These are phyloP conservation scores for Lipomyces kockii DNA, from an alignment of 805 yeast species.

Conservation along the genomic window DNA sequence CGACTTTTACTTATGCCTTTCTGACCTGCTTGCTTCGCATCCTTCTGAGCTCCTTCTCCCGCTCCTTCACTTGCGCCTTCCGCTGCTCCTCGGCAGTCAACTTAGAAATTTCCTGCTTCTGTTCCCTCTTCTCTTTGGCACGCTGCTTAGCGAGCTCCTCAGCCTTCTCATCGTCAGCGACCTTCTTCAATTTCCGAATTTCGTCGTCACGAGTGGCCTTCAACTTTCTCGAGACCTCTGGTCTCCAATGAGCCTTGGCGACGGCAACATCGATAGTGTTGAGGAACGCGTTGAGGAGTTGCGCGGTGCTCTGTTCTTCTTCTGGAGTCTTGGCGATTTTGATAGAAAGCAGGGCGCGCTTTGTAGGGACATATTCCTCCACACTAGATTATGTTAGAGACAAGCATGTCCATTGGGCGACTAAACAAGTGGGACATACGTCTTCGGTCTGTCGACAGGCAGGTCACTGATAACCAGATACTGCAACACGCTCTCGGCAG, in stretches of 20 bases:
- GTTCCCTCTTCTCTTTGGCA: slow-evolving; percentile 63
- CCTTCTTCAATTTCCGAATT: slow-evolving; percentile 67
- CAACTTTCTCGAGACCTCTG: slow-evolving; percentile 77
- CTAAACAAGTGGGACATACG: slow-evolving; percentile 32
- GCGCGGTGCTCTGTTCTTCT: slow-evolving; percentile 56
- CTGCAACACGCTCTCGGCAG: slow-evolving; percentile 57
- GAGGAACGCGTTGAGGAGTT: slow-evolving; percentile 60
- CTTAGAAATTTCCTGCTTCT: slow-evolving; percentile 46
- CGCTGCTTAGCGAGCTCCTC: slow-evolving; percentile 69
- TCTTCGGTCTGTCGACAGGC: slow-evolving; percentile 70
- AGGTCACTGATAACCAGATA: slow-evolving; percentile 84
- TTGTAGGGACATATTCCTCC: slow-evolving; percentile 58
- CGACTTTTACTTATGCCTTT: slow-evolving; percentile 6
- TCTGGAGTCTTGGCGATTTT: slow-evolving; percentile 55
- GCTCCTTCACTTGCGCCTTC: slow-evolving; percentile 75
- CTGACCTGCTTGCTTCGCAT: slow-evolving; percentile 60
- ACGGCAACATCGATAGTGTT: slow-evolving; percentile 64
- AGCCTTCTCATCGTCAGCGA: slow-evolving; percentile 64
- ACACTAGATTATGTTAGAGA: slow-evolving; percentile 38
- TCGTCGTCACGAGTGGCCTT: slow-evolving; percentile 78
- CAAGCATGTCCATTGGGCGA: neutral
- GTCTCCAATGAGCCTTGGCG: slow-evolving; percentile 60
- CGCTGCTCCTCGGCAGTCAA: slow-evolving; percentile 78
- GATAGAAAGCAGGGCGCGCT: slow-evolving; percentile 59
- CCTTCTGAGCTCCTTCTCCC: slow-evolving; percentile 81